A percentile compares a stretch with the other conserved stretches of the same genome.
phyloP scores from a whole-genome alignment of 1,284 basidiomycete genomes.

The Trichosporon inkin region DNA sequence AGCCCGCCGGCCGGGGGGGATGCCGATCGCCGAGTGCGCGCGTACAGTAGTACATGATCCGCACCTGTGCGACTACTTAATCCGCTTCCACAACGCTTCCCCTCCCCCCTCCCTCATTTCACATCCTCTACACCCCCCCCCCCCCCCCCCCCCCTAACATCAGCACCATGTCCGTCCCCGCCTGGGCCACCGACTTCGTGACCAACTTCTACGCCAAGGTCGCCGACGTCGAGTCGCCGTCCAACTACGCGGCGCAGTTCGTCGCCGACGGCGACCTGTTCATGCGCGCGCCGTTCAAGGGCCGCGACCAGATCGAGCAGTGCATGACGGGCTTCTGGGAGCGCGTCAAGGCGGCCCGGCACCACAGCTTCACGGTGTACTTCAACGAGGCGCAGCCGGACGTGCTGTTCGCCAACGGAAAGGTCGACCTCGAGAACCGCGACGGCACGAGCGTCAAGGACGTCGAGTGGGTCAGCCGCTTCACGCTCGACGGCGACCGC shows the following conservation, averaged over 20 bases:
- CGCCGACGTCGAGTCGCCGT: neutral
- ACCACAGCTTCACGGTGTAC: neutral
- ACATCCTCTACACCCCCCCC: no score
- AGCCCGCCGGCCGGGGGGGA: no score
- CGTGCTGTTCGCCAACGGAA: neutral
- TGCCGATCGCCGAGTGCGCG: no score
- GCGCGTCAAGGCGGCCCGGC: neutral
- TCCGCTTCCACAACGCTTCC: no score
- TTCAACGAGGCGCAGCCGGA: neutral
- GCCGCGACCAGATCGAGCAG: slow-evolving; percentile 3
- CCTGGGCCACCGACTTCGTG: neutral
- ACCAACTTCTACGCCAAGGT: neutral
- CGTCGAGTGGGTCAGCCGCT: slow-evolving; percentile 3
- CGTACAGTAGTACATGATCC: no score
- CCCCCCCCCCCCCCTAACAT: no score
- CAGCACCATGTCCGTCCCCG: neutral
- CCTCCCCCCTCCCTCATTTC: no score
- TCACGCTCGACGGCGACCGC: neutral
- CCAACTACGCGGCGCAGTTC: slow-evolving; percentile 4
- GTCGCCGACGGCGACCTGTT: neutral
- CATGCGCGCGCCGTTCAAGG: neutral
- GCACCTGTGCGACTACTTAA: no score
- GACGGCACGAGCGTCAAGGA: neutral
- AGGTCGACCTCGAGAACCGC: neutral
- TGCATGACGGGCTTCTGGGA: neutral